phyloP scores from a whole-genome alignment of 2,329 filamentous ascomycete species.

The Mycocentrospora acerina region DNA sequence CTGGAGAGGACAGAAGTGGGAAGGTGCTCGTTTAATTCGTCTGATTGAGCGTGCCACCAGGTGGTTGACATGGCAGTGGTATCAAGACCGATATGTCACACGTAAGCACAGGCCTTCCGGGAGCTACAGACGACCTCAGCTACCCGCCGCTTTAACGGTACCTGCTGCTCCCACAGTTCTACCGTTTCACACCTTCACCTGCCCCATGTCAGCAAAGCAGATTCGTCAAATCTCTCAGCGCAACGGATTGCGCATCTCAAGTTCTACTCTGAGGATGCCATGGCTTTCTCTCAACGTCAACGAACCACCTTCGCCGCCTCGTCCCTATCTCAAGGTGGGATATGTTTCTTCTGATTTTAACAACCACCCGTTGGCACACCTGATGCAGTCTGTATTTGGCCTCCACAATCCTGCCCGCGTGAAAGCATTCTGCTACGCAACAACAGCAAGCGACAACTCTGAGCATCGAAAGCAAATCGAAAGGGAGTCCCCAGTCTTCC shows the following conservation, averaged over 20 bases:
- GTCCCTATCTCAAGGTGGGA: constrained; percentile 82
- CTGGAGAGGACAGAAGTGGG: constrained; percentile 79
- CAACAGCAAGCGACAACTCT: constrained; percentile 86
- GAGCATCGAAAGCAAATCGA: constrained; percentile 91
- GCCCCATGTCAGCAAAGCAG: constrained; percentile 85
- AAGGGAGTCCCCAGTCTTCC: constrained; percentile 84
- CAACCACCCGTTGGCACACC: constrained; percentile 91
- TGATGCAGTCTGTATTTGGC: constrained; percentile 99
- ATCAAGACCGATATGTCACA: constrained; percentile 74
- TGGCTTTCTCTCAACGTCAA: constrained; percentile 85
- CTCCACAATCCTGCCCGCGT: constrained; percentile 74
- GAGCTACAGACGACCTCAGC: constrained; percentile 69
- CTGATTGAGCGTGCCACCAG: constrained; percentile 83
- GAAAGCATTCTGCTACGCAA: constrained; percentile 92
- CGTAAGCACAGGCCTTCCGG: constrained; percentile 56
- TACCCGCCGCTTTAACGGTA: constrained; percentile 72
- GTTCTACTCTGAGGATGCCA: constrained; percentile 78
- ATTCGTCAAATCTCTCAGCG: constrained; percentile 93
- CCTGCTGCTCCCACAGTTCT: constrained; percentile 91
- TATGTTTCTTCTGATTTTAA: constrained; percentile 99
- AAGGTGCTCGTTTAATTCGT: constrained; percentile 81
- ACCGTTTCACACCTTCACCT: constrained; percentile 97
- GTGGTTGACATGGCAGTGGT: constrained; percentile 80
- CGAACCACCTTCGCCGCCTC: constrained; percentile 79
- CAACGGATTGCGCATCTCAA: constrained; percentile 90